Evolutionary conservation across 306 rosid species (phyloP), one percentile per base, ranked within the genome.

Genomic region (Vigna hirtella): DNA sequence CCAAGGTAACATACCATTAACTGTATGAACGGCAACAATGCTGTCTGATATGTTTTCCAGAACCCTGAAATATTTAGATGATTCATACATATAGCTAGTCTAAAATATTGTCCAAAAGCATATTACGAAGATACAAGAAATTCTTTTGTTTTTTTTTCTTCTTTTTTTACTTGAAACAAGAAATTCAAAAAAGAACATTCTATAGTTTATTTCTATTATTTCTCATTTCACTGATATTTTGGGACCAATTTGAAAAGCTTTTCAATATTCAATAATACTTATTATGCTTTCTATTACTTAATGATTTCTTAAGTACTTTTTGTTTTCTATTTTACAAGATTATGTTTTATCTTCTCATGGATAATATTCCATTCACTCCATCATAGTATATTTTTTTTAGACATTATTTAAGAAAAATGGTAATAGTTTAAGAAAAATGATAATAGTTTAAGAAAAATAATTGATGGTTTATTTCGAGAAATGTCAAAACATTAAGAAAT

Each of bases 21-120:
- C 36, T 30, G 90, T 81, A 42, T 38, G 36, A 45, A 90, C 26
- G 12, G 89, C 92, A 52, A 83, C 70, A 30, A 88, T 7, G 55
- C 13, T 90, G 16, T 82, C 70, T 7, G 92, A 86, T 81, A 90
- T 70, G 77, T 68, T 73, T 2, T 77, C 78, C 59, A 90, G 50
- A 50, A 89, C 91, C 76, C 93, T 89, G 74, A 66, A 70, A 81
- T 17, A 57, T 22, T 56, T 30, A 30, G 4, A 30, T 30, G 34
- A 30, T 30, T 30, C 32, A 30, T 0, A 55, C 49, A 43, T 34
- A 76, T 34, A 76, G 36, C n/a, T 55, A 40, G 14, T 6, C n/a
- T 17, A 55, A 17, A 62, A 4, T 52, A 9, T 66, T 53, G 30
- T 28, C 38, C 62, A 9, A 70, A 50, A 15, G 32, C 2, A 7